A percentile compares a stretch with the other conserved stretches of the same genome.
These are phyloP conservation scores for Pseudozyma hubeiensis DNA, from an alignment of 1,284 basidiomycete genomes.

Conservation along the genomic window DNA sequence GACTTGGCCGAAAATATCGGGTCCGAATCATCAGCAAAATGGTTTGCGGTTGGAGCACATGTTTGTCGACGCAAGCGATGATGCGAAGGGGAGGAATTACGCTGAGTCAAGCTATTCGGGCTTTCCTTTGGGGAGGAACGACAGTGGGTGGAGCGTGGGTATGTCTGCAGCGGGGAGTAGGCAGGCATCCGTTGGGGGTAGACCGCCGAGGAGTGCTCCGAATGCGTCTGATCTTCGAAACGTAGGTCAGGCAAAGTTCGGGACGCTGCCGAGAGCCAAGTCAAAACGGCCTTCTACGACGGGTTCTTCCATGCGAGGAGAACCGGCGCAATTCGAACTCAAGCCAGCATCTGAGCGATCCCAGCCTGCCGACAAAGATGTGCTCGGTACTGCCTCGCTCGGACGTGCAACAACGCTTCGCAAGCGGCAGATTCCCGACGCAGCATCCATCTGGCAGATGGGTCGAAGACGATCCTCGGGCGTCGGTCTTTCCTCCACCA, in stretches of 20 bases:
- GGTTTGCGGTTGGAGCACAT: constrained; percentile 36
- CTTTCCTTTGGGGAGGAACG: not conserved
- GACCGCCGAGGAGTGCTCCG: not conserved
- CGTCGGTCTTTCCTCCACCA: not conserved
- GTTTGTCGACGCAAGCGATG: constrained; percentile 29
- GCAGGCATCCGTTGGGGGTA: not conserved
- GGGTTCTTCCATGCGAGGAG: constrained; percentile 15
- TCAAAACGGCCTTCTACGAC: constrained; percentile 15
- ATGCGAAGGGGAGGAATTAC: constrained; percentile 2
- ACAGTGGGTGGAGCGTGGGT: constrained; percentile 1
- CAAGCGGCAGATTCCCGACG: constrained; percentile 2
- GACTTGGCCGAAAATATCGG: constrained; percentile 29
- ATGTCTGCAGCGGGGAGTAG: constrained; percentile 3
- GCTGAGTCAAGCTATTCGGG: constrained; percentile 4
- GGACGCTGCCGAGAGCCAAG: constrained; percentile 13
- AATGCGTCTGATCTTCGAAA: no score
- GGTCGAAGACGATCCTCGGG: constrained; percentile 36
- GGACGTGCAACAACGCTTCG: constrained; percentile 15
- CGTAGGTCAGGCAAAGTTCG: constrained; percentile 4
- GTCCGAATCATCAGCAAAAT: constrained; percentile 4
- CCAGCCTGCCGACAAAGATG: not conserved
- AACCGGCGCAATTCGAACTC: constrained; percentile 18
- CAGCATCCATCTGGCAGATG: constrained; percentile 30
- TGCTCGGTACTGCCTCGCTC: constrained; percentile 9
- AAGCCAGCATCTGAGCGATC: not conserved